Conservation (phyloP, 2,329 filamentous ascomycete genomes). For the Aureobasidium zeae region DNA sequence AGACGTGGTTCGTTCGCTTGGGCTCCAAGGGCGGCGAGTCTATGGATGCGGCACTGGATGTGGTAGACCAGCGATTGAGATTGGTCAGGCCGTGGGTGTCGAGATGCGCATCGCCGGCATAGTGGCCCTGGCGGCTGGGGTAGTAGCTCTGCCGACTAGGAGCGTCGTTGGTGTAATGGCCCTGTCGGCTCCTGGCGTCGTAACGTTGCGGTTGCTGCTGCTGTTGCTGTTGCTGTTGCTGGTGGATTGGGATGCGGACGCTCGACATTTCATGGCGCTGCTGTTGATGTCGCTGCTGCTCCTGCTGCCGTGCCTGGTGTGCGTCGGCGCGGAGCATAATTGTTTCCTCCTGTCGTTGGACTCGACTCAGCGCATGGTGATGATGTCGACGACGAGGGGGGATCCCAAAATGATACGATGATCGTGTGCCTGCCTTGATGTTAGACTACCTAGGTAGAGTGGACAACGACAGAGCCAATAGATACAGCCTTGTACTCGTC, state of each 20-base stretch:
- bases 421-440: too few relatives aligned
- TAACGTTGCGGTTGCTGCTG: too few relatives aligned
- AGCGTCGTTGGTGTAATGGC: too few relatives aligned
- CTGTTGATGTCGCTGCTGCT: background rate
- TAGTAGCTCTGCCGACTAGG: too few relatives aligned
- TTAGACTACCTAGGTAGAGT: too few relatives aligned
- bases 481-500: too few relatives aligned
- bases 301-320: background rate
- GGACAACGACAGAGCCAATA: too few relatives aligned
- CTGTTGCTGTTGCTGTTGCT: background rate
- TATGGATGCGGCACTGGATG: constrained; percentile 38
- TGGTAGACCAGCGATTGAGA: constrained; percentile 50
- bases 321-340: constrained; percentile 10
- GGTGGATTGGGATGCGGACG: constrained; percentile 8
- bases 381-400: too few relatives aligned
- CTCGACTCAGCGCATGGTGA: constrained; percentile 3
- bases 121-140: too few relatives aligned
- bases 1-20: constrained; percentile 1
- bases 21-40: background rate
- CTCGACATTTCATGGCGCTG: background rate
- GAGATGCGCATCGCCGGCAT: too few relatives aligned
- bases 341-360: background rate
- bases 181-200: too few relatives aligned
- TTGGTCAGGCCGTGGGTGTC: constrained; percentile 43
- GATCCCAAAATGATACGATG: too few relatives aligned